These are phyloP conservation scores for Pichia deserticola DNA, from an alignment of 805 yeast genomes.

Conservation along the genomic window DNA sequence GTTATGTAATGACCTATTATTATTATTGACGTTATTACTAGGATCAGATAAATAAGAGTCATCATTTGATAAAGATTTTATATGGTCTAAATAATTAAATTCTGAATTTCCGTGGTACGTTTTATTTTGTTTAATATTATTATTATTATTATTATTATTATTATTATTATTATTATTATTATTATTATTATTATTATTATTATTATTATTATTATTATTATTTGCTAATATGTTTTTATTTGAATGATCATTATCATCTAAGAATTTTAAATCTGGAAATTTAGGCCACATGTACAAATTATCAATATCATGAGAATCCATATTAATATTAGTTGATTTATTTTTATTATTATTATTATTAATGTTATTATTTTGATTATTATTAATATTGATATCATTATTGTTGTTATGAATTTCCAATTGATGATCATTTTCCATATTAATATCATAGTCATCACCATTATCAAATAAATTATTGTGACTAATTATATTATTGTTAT, in stretches of 20 bases:
- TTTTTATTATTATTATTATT: not conserved
- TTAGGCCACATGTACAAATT: conserved; percentile 26
- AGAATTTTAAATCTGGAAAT: conserved; percentile 26
- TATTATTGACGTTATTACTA: not conserved
- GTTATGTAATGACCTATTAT: not conserved
- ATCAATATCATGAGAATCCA: not conserved
- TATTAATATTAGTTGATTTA: not conserved
- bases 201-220: not conserved
- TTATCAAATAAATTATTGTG: not conserved
- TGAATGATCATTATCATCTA: not conserved
- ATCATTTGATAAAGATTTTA: conserved; percentile 12
- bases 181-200: not conserved
- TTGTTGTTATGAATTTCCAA: not conserved
- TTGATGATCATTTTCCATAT: not conserved
- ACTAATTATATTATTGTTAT: not conserved
- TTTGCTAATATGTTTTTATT: not conserved
- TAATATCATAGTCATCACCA: not conserved
- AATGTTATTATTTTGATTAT: not conserved
- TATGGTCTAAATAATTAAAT: conserved; percentile 13
- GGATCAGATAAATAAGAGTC: conserved; percentile 9
- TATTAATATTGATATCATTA: not conserved
- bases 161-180: not conserved
- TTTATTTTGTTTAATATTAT: not conserved
- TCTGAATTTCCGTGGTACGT: not conserved
- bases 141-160: conserved; percentile 19